Base-by-base conservation (phyloP, 2,329 filamentous ascomycete species). In the Drechslerella stenobrocha region DNA sequence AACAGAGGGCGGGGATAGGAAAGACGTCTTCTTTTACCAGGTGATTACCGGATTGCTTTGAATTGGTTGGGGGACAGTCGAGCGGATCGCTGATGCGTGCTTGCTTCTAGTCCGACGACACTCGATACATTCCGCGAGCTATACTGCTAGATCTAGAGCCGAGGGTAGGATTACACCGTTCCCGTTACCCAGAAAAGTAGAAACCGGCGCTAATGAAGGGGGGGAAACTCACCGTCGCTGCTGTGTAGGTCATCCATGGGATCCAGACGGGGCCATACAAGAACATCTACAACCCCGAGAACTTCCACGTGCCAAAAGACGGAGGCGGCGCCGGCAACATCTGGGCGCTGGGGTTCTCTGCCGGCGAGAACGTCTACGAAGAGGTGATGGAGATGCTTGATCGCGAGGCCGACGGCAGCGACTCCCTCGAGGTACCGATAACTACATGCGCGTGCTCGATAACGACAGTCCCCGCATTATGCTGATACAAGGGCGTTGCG, bases 331-430 rank as follows among this genome's bases (percentile, higher is more conserved):
- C 93, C 4, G 93, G 90, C 45, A 98, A 98, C 78, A 98, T 97
- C 77, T 98, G 93, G 93, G 93, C 91, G 69, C 88, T 93, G 74
- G 93, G 93, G 46, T 98, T 98, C 78, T 86, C 93, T 72, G 91
- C 89, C 55, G 93, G 91, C 72, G 91, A 96, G 76, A 81, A 83
- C 44, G 90, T 98, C 18, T 90, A 92, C 73, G 64, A 69, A 77
- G 93, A 98, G 76, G 90, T 98, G 58, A 89, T 98, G 82, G 95
- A 98, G 76, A 98, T 98, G 90, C 96, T 98, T 74, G 93, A 98
- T 76, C 87, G 93, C 67, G 93, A 98, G 77, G 93, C 95, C 13
- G 93, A 98, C 77, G 95, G 95, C 28, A 97, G 92, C 76, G 93
- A 98, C 77, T 96, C 91, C 52, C 82, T 98, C 2, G 93, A 98